Conservation (phyloP, 2,329 filamentous ascomycete species). For the Botrytis medusae region DNA sequence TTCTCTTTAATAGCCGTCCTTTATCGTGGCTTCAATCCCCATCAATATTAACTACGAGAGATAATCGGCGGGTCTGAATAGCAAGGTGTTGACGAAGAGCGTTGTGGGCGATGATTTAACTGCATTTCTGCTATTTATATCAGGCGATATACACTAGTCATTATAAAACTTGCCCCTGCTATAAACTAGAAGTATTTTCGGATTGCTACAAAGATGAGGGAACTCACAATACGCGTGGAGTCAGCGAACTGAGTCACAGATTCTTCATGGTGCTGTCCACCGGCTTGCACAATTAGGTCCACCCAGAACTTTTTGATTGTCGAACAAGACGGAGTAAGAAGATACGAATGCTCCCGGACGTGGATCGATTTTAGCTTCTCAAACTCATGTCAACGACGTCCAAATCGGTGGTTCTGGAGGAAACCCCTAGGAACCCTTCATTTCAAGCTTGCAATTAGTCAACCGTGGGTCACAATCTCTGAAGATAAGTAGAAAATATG, state of each 20-base stretch:
- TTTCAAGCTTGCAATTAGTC: neutral
- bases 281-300: neutral
- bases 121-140: neutral
- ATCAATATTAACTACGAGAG: neutral
- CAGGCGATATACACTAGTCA: neutral
- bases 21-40: neutral
- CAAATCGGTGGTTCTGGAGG: neutral
- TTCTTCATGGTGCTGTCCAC: neutral
- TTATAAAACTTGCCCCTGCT: neutral
- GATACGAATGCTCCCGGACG: fast-evolving
- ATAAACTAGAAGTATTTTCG: neutral
- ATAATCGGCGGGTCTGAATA: neutral
- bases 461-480: neutral
- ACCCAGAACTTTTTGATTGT: neutral
- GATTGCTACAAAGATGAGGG: neutral
- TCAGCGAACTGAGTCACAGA: neutral
- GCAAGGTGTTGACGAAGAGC: neutral
- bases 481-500: neutral
- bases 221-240: neutral
- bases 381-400: neutral
- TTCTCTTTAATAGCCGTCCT: no score
- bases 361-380: neutral
- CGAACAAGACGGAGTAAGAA: neutral
- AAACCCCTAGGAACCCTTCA: neutral
- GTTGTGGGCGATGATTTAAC: neutral